These are phyloP conservation scores for Fraxinus sp. DNA, from an alignment of 305 asterid species.

Conservation along the genomic window DNA sequence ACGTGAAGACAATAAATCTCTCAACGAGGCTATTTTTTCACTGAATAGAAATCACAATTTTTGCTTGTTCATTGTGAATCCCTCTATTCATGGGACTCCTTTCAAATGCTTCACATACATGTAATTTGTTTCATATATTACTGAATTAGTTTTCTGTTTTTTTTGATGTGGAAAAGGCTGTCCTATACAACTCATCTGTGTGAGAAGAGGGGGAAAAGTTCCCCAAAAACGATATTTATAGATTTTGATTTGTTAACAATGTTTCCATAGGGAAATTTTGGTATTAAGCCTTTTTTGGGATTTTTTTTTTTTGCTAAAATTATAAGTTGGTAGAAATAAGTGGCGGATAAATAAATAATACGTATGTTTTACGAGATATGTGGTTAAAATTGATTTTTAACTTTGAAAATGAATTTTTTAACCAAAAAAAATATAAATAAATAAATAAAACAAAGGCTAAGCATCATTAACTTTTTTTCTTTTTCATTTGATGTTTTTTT, in stretches of 20 bases:
- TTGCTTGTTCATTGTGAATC: not conserved
- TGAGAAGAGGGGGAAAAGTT: not conserved
- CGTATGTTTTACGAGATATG: no score
- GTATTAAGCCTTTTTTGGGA: not conserved
- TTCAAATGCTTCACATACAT: not conserved
- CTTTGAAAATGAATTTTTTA: no score
- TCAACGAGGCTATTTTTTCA: not conserved
- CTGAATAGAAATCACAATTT: not conserved
- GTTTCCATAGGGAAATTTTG: not conserved
- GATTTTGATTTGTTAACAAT: not conserved
- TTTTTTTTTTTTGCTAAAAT: no score
- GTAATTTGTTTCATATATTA: not conserved
- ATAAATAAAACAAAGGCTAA: not conserved
- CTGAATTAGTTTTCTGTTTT: not conserved
- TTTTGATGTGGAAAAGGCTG: not conserved
- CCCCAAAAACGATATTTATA: not conserved
- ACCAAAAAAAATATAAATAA: no score
- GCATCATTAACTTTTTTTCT: not conserved
- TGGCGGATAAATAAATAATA: not conserved
- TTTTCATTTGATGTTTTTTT: not conserved
- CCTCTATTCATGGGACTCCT: not conserved
- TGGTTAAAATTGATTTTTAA: not conserved
- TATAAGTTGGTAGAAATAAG: not conserved
- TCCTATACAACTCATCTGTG: not conserved
- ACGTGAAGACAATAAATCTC: slow-evolving; percentile 8